Base-by-base conservation (phyloP, 306 rosid genomes). In the Elaeagnus macrophylla region DNA sequence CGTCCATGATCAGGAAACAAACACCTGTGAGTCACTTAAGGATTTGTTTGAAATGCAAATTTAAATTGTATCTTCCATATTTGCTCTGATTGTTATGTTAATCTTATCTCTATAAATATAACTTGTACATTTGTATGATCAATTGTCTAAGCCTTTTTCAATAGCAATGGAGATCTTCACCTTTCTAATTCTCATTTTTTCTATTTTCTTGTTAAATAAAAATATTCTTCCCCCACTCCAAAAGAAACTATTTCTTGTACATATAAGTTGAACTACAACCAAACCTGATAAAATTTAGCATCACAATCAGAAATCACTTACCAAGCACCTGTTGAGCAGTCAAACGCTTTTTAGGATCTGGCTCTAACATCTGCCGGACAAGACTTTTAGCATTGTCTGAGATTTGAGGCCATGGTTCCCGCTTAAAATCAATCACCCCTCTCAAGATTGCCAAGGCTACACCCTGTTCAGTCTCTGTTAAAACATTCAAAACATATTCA, bases 351-450 rank as follows among this genome's bases (percentile, higher is more conserved):
- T 61, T 82, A 12, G 96, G 94, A 72, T 93, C 96, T 0, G 83
- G 89, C 53, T 93, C 84, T 74, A 93, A 69, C 99, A 93, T 87
- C 80, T 80, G 94, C 50, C 85, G 75, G 25, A 93, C 99, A 13
- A 93, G 96, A 76, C 96, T 82, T 79, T 93, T 93, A 11, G 99
- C 96, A 79, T 79, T 74, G 37, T 87, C 95, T 5, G 99, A 93
- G 62, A 93, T 84, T 79, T 84, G 99, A 74, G 99, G 99, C 99
- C 99, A 93, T 1, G 99, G 99, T 52, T 87, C 96, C 79, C 99
- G 84, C 79, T 82, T 93, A 76, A 93, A 93, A 75, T 93, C 99
- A 66, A 93, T 72, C 32, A 79, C 85, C n/a, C 99, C 93, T 61
- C 99, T 84, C 76, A 93, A 76, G 50, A 93, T 93, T 6, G 99